phyloP scores from a whole-genome alignment of 352 stramenopile species.

The Phytophthora citricola region DNA sequence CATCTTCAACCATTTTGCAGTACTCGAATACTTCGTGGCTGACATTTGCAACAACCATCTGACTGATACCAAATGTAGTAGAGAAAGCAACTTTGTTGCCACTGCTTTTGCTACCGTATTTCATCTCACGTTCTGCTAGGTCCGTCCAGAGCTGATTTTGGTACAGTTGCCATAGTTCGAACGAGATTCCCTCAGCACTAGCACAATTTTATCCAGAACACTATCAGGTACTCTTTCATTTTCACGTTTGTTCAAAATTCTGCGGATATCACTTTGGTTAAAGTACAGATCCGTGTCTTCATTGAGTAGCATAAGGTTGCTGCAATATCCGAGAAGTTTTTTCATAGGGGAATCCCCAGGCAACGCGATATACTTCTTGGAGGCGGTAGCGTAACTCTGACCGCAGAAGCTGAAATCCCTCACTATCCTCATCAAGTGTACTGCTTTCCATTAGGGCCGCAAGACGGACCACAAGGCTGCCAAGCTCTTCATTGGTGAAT shows the following conservation, averaged over 20 bases:
- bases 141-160: conserved; percentile 82
- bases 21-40: conserved; percentile 58
- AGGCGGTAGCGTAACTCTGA: conserved; percentile 55
- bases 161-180: conserved; percentile 80
- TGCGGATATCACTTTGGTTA: conserved; percentile 27
- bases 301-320: conserved; percentile 79
- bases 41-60: conserved; percentile 60
- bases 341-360: conserved; percentile 66
- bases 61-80: conserved; percentile 57
- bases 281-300: conserved; percentile 70
- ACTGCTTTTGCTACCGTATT: conserved; percentile 54
- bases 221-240: conserved; percentile 13
- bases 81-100: conserved; percentile 58
- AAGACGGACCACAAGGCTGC: conserved; percentile 33
- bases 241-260: conserved; percentile 4
- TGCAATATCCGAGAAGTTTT: conserved; percentile 48
- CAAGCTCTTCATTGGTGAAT: conserved; percentile 53
- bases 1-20: conserved; percentile 14
- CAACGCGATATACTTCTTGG: conserved; percentile 73
- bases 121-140: conserved; percentile 65
- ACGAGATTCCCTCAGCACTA: conserved; percentile 46
- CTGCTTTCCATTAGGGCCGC: conserved; percentile 13
- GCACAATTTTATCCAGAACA: conserved; percentile 33
- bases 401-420: conserved; percentile 26
- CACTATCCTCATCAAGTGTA: conserved; percentile 20